Conservation (phyloP, 2,329 filamentous ascomycete species). For the Diaporthe sp. region DNA sequence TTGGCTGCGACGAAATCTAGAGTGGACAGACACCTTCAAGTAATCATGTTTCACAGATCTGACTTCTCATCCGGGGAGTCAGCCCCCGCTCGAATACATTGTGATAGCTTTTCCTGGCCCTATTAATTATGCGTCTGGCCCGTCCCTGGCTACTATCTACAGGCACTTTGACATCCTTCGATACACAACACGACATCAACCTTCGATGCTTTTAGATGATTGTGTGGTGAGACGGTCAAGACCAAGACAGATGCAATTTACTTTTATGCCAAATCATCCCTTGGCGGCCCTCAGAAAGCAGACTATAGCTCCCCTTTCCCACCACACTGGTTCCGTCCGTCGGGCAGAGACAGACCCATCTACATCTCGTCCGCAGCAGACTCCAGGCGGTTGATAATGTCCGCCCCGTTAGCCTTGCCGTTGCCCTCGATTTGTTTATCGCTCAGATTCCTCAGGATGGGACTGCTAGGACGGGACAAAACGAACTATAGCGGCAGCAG, state of each 20-base stretch:
- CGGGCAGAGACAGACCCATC: not conserved
- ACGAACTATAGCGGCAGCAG: conserved; percentile 70
- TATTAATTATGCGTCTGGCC: not conserved
- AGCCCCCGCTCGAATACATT: not conserved
- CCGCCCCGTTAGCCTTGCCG: conserved; percentile 42
- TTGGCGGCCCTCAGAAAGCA: not conserved
- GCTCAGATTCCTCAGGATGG: conserved; percentile 73
- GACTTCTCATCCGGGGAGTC: not conserved
- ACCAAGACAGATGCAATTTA: not conserved
- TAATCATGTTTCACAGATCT: not conserved
- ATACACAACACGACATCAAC: not conserved
- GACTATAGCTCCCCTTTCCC: not conserved
- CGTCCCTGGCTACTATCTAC: not conserved
- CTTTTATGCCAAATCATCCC: not conserved
- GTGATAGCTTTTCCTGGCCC: conserved; percentile 9
- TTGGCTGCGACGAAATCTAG: not conserved
- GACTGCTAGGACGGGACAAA: conserved; percentile 64
- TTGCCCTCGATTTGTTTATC: conserved; percentile 37
- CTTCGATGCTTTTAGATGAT: not conserved
- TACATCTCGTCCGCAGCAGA: conserved; percentile 42
- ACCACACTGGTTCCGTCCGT: not conserved
- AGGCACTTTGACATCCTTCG: not conserved
- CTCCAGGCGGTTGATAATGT: conserved; percentile 52
- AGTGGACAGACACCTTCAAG: not conserved
- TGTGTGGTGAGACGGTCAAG: not conserved